Percentiles rank a stretch among this genome's conserved stretches.
These are phyloP conservation scores for Alisma plantagoaquatica DNA, from an alignment of 106 monocot species.

Conservation along the genomic window DNA sequence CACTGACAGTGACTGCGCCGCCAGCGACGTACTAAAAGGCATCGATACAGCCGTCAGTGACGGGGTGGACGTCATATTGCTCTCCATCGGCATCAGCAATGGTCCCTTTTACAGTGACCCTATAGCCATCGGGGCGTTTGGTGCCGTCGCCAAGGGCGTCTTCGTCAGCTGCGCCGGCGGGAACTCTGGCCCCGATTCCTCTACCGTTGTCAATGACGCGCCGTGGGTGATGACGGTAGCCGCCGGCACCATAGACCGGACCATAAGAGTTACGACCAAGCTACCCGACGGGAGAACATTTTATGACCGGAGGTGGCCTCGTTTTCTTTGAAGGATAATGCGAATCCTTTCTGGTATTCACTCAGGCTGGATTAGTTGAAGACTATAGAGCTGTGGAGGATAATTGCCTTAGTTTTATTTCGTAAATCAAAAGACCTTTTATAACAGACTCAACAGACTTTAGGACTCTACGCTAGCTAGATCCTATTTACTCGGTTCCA, in stretches of 20 bases:
- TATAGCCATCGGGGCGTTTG: slow-evolving; percentile 24
- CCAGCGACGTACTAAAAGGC: slow-evolving; percentile 1
- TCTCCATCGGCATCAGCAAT: slow-evolving; percentile 9
- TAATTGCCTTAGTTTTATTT: too few relatives aligned
- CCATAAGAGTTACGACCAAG: slow-evolving; percentile 31
- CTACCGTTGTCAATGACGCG: slow-evolving; percentile 19
- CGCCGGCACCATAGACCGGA: slow-evolving; percentile 28
- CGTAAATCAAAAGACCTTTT: too few relatives aligned
- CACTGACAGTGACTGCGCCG: neutral
- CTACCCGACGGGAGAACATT: slow-evolving; percentile 72
- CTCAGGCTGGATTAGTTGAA: too few relatives aligned
- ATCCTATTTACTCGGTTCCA: too few relatives aligned
- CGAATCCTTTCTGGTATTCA: too few relatives aligned
- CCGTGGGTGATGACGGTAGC: slow-evolving; percentile 59
- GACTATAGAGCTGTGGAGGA: too few relatives aligned
- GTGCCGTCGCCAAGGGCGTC: slow-evolving; percentile 23
- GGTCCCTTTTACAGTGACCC: slow-evolving; percentile 4
- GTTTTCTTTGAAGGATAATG: too few relatives aligned
- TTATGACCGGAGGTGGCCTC: too few relatives aligned
- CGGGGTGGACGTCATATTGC: slow-evolving; percentile 19
- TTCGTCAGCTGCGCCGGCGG: slow-evolving; percentile 29
- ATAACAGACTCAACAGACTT: too few relatives aligned
- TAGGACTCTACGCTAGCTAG: too few relatives aligned
- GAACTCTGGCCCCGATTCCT: slow-evolving; percentile 16
- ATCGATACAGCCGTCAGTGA: slow-evolving; percentile 8